Base-by-base conservation (phyloP, 2,329 filamentous ascomycete species). In the Botrytis porri region DNA sequence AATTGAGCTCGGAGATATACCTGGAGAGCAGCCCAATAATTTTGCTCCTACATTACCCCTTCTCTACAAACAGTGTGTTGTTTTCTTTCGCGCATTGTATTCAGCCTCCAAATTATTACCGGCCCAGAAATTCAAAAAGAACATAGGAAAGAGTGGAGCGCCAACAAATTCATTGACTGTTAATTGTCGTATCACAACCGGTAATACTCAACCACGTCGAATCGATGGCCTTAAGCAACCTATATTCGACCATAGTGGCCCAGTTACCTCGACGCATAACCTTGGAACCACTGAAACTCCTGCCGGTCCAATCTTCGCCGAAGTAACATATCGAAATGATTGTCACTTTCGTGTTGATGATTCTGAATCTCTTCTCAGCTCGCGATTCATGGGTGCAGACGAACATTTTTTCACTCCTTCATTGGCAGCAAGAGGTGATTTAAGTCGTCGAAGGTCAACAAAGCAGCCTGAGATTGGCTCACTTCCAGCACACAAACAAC, bases 41-140 rank as follows among this genome's bases (percentile, higher is more conserved):
- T 93, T 90, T 80, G 88, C 87, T 12, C 85, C 85, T 18, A 85
- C 84, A 45, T 84, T 98, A 69, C 94, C 96, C 22, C 95, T 93
- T 70, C 90, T 97, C 73, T 99, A 99, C 86, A 99, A 99, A 84
- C 96, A 97, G 83, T 94, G 93, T 78, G 97, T 99, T 76, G 92
- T 98, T 77, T 90, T 98, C 78, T 98, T 98, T 83, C 89, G 96
- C 74, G 94, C 94, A 2, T 86, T 99, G 63, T 97, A 93, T 81
- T 89, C 93, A 67, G 92, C 93, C 71, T 89, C 93, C 59, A 92
- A 93, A 78, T 88, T 98, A 75, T 84, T 97, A 75, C 96, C 96
- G 3, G 90, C 92, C 37, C 97, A 92, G 90, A 97, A 92, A 83
- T 92, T 97, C 79, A 90, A 86, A 59, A 88, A 92, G 79, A 90